Base-by-base conservation (phyloP, 768 basidiomycete genomes). In the Termitomyces sp. region DNA sequence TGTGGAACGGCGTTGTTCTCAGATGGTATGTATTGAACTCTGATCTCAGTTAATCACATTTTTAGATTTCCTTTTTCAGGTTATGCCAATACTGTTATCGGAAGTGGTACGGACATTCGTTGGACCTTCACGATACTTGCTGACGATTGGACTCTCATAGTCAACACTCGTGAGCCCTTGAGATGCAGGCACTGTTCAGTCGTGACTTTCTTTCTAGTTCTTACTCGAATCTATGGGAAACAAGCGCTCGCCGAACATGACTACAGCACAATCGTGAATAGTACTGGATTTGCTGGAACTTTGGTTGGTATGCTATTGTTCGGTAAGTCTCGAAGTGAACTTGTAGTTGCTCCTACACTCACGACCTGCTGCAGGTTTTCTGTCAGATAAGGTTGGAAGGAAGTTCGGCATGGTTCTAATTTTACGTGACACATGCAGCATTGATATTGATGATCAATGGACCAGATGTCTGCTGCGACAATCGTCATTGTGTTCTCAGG, bases 1-100 rank as follows among this genome's bases (percentile, higher is more conserved):
- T 92, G 91, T 70, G 91, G 91, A 67, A 93, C 91, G 2, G 91
- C 91, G 40, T 77, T 93, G 49, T 92, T 93, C 74, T 92, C 91
- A 20, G 91, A 93, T 70, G 91, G 90, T 88, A 72, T 22, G 45
- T 46, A 55, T 55, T 6, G 22, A 35, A 46, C 13, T 35, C 51
- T 42, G 15, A 6, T 18, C n/a, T 42, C 49, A 35, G 40, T 54
- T 22, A 58, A 54, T 20, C 1, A 18, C 16, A 60, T 9, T 51
- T 46, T 54, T 48, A 22, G 40, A 54, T 57, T 22, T 35, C 12
- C 32, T 6, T 46, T 12, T 18, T 28, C 22, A 91, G 90, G 90
- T 24, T 93, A 92, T 70, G 86, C 89, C n/a, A 92, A 91, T 71
- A 83, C 81, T 68, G 78, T 91, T 65, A 91, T 92, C 65, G 89